Conservation (phyloP, 495 filamentous ascomycete species). For the Penicillium alfredii region DNA sequence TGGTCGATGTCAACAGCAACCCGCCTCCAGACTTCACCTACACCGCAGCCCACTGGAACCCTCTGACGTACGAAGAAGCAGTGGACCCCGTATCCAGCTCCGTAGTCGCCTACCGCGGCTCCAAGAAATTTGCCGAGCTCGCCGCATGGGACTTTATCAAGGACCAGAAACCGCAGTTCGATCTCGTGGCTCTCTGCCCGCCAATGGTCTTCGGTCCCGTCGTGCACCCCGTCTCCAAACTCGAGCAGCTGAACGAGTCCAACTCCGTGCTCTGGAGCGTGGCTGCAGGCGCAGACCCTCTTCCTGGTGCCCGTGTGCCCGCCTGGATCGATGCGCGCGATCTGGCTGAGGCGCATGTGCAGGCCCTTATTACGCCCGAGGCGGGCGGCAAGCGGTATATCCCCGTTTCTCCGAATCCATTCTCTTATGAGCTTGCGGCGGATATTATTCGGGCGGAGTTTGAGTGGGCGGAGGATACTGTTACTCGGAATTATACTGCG, state of each 20-base stretch:
- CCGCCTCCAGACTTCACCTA: conserved; percentile 45
- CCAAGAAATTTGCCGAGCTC: conserved; percentile 54
- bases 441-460: conserved; percentile 32
- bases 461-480: conserved; percentile 17
- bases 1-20: conserved; percentile 44
- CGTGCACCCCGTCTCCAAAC: conserved; percentile 26
- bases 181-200: conserved; percentile 58
- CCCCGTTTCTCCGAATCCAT: conserved; percentile 28
- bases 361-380: conserved; percentile 26
- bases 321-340: conserved; percentile 44
- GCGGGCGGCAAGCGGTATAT: conserved; percentile 34
- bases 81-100: conserved; percentile 28
- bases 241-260: conserved; percentile 33
- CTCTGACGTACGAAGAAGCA: conserved; percentile 56
- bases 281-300: conserved; percentile 18
- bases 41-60: conserved; percentile 69
- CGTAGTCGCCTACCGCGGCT: conserved; percentile 53
- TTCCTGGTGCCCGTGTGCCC: conserved; percentile 28
- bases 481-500: conserved; percentile 23
- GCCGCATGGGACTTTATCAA: conserved; percentile 52
- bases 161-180: conserved; percentile 60
- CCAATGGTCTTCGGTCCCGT: conserved; percentile 45
- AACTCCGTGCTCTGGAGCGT: conserved; percentile 33
- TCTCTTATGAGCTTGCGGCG: conserved; percentile 34
- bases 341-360: conserved; percentile 38